These are phyloP conservation scores for Kokia cookei DNA, from an alignment of 441 rosid species.

Conservation along the genomic window DNA sequence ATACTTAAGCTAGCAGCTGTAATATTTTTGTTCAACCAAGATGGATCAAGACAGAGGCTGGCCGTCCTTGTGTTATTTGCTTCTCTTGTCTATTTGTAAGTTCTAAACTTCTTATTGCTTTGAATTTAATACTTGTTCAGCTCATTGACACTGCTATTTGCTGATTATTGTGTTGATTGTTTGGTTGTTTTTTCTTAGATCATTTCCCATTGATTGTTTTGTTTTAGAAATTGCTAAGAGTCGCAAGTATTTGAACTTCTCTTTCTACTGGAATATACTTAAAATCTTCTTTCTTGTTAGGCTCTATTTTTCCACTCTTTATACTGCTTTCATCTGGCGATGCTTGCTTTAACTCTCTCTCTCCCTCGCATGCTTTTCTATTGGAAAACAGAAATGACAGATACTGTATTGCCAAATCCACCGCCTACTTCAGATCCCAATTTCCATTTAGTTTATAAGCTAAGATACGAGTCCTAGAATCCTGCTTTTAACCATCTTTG, in stretches of 20 bases:
- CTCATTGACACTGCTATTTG: background rate
- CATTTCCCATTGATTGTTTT: background rate
- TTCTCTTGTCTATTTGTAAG: constrained; percentile 82
- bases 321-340: background rate
- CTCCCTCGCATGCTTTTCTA: background rate
- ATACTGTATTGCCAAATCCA: background rate
- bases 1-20: constrained; percentile 88
- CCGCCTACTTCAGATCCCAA: background rate
- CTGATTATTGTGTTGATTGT: background rate
- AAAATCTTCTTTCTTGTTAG: background rate
- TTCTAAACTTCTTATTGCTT: constrained; percentile 12
- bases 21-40: constrained; percentile 93
- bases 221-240: background rate
- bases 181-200: background rate
- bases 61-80: constrained; percentile 78
- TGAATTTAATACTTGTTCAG: background rate
- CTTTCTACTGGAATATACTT: background rate
- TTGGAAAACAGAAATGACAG: background rate
- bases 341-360: background rate
- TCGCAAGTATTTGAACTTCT: background rate
- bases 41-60: constrained; percentile 90
- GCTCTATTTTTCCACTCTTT: background rate
- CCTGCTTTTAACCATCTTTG: constrained; percentile 1
- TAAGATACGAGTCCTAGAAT: background rate
- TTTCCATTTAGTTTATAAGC: background rate